phyloP scores from a whole-genome alignment of 2,329 filamentous ascomycete species.

The Verticillium nubilum region DNA sequence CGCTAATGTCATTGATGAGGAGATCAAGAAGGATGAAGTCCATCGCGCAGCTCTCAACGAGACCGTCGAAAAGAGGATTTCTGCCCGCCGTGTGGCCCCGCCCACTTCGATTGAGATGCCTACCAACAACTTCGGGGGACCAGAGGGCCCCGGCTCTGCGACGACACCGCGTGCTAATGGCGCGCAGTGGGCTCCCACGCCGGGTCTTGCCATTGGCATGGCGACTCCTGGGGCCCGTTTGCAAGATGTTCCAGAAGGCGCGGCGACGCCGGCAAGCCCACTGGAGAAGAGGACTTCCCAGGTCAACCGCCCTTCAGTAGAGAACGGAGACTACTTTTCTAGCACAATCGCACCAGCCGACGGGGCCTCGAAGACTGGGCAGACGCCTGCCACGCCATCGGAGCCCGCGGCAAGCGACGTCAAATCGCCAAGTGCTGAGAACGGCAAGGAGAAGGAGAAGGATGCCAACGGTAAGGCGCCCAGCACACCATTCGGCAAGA shows the following conservation, averaged over 20 bases:
- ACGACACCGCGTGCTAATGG: slow-evolving; percentile 63
- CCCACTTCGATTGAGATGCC: slow-evolving; percentile 53
- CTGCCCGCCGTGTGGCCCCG: slow-evolving; percentile 48
- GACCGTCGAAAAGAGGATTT: slow-evolving; percentile 51
- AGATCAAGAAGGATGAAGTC: slow-evolving; percentile 73
- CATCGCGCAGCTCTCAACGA: slow-evolving; percentile 67
- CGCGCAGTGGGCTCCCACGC: slow-evolving; percentile 56
- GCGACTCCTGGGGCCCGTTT: slow-evolving; percentile 58
- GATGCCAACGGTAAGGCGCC: slow-evolving; percentile 50
- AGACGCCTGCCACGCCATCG: slow-evolving; percentile 21
- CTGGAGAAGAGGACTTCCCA: slow-evolving; percentile 52
- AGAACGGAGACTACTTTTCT: slow-evolving; percentile 75
- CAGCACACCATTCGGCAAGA: slow-evolving; percentile 71
- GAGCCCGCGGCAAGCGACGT: slow-evolving; percentile 30
- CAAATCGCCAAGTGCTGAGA: slow-evolving; percentile 10
- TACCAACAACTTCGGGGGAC: slow-evolving; percentile 27
- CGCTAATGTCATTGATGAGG: slow-evolving; percentile 80
- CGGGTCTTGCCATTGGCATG: slow-evolving; percentile 71
- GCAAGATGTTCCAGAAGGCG: slow-evolving; percentile 43
- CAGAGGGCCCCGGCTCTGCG: slow-evolving; percentile 30
- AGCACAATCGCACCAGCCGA: slow-evolving; percentile 47
- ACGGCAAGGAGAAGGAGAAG: slow-evolving; percentile 45
- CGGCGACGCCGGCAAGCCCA: slow-evolving; percentile 34
- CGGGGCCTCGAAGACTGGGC: slow-evolving; percentile 31
- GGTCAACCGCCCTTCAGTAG: slow-evolving; percentile 54